A percentile compares a stretch with the other conserved stretches of the same genome.
Evolutionary conservation across 768 basidiomycete genomes (phyloP).

Genomic region (Boletus huronensis): DNA sequence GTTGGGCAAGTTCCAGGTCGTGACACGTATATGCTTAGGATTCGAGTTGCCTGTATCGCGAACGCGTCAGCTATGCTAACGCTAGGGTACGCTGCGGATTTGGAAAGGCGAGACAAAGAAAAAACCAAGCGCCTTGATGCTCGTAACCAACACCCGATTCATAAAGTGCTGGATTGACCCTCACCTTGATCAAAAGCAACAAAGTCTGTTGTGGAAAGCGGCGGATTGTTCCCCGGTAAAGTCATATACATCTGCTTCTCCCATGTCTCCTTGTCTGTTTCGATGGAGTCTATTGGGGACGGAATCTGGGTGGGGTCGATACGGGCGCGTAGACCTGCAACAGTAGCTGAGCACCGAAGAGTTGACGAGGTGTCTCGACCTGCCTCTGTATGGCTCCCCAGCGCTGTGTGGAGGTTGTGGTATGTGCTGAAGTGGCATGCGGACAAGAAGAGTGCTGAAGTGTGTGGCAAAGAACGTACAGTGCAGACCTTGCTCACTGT

Average conservation of each 20-base stretch:
- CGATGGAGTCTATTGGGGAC: conserved; percentile 79
- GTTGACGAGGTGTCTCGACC: conserved; percentile 2
- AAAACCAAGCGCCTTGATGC: neutral
- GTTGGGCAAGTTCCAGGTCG: conserved; percentile 86
- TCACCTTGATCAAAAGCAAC: conserved; percentile 88
- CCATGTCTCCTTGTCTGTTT: conserved; percentile 77
- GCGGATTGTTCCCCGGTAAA: conserved; percentile 60
- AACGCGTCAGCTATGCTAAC: conserved; percentile 14
- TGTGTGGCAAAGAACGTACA: neutral
- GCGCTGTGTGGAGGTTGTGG: conserved; percentile 60
- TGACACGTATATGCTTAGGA: conserved; percentile 84
- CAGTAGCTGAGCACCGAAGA: conserved; percentile 1
- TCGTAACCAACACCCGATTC: neutral
- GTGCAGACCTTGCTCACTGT: neutral
- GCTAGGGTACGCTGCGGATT: neutral
- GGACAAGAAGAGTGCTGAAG: neutral
- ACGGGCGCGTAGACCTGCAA: conserved; percentile 66
- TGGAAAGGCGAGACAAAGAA: neutral
- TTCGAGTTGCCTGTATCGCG: conserved; percentile 70
- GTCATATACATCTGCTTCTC: conserved; percentile 67
- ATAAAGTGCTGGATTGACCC: conserved; percentile 2
- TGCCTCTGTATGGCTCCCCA: conserved; percentile 46
- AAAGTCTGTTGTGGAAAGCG: conserved; percentile 84
- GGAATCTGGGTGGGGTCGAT: conserved; percentile 91
- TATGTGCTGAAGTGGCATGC: conserved; percentile 37